Evolutionary conservation across 441 rosid genomes (phyloP), one percentile per base, ranked within the genome.

Genomic region (Sinapis alba): DNA sequence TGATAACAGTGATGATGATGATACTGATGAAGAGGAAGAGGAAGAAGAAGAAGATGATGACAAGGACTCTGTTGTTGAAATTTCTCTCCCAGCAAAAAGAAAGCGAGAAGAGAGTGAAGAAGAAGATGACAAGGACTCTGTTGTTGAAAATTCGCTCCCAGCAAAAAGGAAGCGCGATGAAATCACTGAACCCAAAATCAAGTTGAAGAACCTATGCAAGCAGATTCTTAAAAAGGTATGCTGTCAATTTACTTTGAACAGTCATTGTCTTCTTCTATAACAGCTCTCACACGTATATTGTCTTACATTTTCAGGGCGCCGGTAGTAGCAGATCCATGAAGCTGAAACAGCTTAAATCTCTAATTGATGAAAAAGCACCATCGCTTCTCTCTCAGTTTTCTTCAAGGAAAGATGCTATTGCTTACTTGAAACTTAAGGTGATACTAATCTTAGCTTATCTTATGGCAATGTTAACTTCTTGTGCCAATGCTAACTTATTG

Each of bases 371-470:
- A 62, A 86, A 77, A 38, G 86, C 90, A 51, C 76, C 93, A 54
- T 74, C 83, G 7, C 66, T 78, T 67, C 86, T 93, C 41, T 84
- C 89, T 7, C 69, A 73, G 47, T 85, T 84, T 75, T 78, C 87
- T 71, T 89, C 96, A 19, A 90, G 82, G 69, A 89, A 78, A 80
- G 94, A 88, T n/a, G 90, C 89, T 23, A 68, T 90, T 74, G 79
- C 82, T 50, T 84, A 82, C 86, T 77, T 96, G 83, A 90, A 83
- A 78, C 86, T 36, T 66, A 96, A 93, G 98, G 99, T 91, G 78
- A 50, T 57, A 7, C 23, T 30, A 16, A 50, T 21, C 26, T 71
- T 57, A 59, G 18, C 51, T 57, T 11, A 34, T 1, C 30, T 9
- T 60, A 19, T 21, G n/a, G n/a, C n/a, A n/a, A n/a, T n/a, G n/a